phyloP scores from a whole-genome alignment of 495 filamentous ascomycete genomes.

The Pseudoneurospora amorphoporcata region DNA sequence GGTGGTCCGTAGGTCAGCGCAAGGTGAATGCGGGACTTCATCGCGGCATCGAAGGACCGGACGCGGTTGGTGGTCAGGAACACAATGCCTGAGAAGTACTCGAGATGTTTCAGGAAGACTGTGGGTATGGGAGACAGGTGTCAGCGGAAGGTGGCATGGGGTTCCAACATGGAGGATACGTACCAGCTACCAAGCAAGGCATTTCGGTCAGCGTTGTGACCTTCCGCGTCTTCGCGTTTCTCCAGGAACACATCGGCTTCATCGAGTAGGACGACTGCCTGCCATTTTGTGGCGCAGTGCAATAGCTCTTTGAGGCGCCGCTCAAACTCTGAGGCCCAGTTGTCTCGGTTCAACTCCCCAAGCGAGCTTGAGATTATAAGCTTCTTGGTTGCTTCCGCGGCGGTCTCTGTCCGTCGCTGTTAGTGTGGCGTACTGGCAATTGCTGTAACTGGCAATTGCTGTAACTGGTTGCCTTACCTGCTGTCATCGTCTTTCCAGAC shows the following conservation, averaged over 20 bases:
- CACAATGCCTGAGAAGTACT: conserved; percentile 37
- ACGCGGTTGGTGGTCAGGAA: conserved; percentile 45
- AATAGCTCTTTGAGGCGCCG: conserved; percentile 66
- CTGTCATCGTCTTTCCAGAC: conserved; percentile 43
- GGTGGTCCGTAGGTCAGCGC: conserved; percentile 27
- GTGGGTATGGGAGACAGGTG: neutral
- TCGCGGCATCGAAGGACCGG: conserved; percentile 43
- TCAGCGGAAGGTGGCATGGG: neutral
- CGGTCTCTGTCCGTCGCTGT: neutral
- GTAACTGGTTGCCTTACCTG: conserved; percentile 6
- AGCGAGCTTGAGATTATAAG: neutral
- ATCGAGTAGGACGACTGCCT: conserved; percentile 54
- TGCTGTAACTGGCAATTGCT: neutral
- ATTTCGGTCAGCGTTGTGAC: conserved; percentile 2
- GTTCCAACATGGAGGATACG: neutral
- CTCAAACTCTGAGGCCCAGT: conserved; percentile 45
- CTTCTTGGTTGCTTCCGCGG: neutral
- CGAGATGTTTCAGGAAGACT: conserved; percentile 33
- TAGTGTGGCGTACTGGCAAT: neutral
- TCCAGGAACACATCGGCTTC: conserved; percentile 44
- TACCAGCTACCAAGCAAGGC: conserved; percentile 36
- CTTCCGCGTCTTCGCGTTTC: neutral
- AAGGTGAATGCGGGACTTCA: conserved; percentile 41
- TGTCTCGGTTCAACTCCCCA: conserved; percentile 1
- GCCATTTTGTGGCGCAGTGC: conserved; percentile 76